Percentiles rank a stretch among this genome's conserved stretches.
Conservation (phyloP, 495 filamentous ascomycete species). For the Wilcoxina mikolae region DNA sequence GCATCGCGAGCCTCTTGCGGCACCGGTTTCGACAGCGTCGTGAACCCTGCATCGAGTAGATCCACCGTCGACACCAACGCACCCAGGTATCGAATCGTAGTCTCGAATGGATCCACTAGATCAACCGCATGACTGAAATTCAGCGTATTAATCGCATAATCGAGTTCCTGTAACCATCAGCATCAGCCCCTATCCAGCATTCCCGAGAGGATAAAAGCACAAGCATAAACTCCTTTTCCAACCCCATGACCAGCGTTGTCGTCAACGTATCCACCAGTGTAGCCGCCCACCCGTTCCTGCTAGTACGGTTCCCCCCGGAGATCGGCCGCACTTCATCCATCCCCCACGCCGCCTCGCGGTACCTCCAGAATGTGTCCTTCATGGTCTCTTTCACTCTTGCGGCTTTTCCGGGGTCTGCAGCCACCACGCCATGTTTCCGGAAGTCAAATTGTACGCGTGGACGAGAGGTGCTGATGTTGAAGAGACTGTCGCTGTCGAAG, state of each 20-base stretch:
- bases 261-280: constrained; percentile 28
- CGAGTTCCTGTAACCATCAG: constrained; percentile 18
- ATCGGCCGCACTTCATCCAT: constrained; percentile 25
- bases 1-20: constrained; percentile 14
- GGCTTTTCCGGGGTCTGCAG: constrained; percentile 41
- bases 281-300: constrained; percentile 27
- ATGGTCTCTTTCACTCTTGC: constrained; percentile 31
- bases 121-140: constrained; percentile 20
- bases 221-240: constrained; percentile 27
- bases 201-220: constrained; percentile 11
- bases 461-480: background rate
- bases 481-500: background rate
- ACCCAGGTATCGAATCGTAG: constrained; percentile 28
- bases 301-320: constrained; percentile 18
- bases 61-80: constrained; percentile 26
- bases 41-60: constrained; percentile 20
- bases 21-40: constrained; percentile 9
- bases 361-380: constrained; percentile 28
- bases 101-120: constrained; percentile 29
- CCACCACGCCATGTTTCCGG: constrained; percentile 28
- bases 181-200: background rate
- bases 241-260: constrained; percentile 26
- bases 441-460: constrained; percentile 20
- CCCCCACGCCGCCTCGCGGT: constrained; percentile 25
- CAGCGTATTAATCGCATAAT: constrained; percentile 20